Base-by-base conservation (phyloP, 345 rosid species). In the Pistacia atlantica region DNA sequence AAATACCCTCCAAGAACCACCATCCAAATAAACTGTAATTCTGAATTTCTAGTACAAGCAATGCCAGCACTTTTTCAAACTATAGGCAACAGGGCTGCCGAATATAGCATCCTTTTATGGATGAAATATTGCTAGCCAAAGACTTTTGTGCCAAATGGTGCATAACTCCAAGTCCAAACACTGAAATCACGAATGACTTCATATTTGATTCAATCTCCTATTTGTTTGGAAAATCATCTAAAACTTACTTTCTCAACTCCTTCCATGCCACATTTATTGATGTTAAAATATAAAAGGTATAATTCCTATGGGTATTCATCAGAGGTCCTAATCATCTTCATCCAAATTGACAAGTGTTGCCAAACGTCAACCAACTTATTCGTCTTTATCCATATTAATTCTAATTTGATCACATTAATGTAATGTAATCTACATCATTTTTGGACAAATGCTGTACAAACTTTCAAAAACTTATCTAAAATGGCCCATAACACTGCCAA, bases 341-440 rank as follows among this genome's bases (percentile, higher is more conserved):
- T 38, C 55, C 60, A 69, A 37, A 52, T 35, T 16, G 14, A 42
- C 73, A 76, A 48, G 56, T 74, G 78, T 63, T 72, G 62, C 16
- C 45, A 68, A 18, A 63, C 14, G 35, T 18, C 33, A 60, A 33
- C 25, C 57, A 65, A 38, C 8, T 45, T 48, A 3, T 56, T 72
- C 20, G 20, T 76, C 71, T 65, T 76, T 1, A 65, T 65, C 74
- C 76, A 70, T 18, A 69, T 65, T 42, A 65, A 52, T 65, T 74
- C 67, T 8, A 54, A 61, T 22, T 31, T 17, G 59, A 20, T 49
- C 59, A 67, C 6, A 49, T 58, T 16, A 12, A 69, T 57, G 28
- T 13, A 4, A 59, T 38, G 25, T 46, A n/a, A 46, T 25, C 17
- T 51, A 37, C 28, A 49, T 28, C 31, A 8, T 59, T 78, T 35